phyloP scores from a whole-genome alignment of 805 yeast genomes.

The Saturnispora zaruensis region DNA sequence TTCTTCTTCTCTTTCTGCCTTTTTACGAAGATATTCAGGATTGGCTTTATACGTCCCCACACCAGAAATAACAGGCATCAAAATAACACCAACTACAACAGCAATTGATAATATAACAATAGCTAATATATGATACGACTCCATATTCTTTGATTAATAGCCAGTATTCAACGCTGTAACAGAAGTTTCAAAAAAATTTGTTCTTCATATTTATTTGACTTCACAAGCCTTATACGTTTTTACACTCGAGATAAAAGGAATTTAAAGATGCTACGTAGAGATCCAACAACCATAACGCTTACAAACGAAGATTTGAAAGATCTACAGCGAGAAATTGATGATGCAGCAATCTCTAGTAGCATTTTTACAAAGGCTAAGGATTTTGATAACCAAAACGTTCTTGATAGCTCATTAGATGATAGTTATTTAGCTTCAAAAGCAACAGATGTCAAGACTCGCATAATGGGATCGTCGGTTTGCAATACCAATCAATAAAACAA shows the following conservation, averaged over 20 bases:
- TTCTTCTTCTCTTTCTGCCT: constrained; percentile 1
- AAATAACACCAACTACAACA: constrained; percentile 17
- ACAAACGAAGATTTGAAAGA: constrained; percentile 58
- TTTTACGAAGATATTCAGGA: constrained; percentile 13
- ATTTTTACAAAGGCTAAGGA: neutral
- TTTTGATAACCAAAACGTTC: neutral
- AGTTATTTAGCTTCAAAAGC: constrained; percentile 5
- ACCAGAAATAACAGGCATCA: constrained; percentile 24
- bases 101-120: constrained; percentile 13
- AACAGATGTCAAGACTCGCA: constrained; percentile 2
- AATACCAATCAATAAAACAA: no score
- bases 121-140: constrained; percentile 14
- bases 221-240: neutral
- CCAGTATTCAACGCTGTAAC: no score
- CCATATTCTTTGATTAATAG: constrained; percentile 7
- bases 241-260: neutral
- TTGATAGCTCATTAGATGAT: neutral
- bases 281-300: constrained; percentile 57
- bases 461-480: neutral
- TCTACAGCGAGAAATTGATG: constrained; percentile 6
- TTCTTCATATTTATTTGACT: neutral
- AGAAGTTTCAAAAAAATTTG: neutral
- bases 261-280: constrained; percentile 51
- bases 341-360: neutral
- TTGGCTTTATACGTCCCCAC: constrained; percentile 22